Conservation (phyloP, 2,329 filamentous ascomycete species). For the Botryotinia convoluta region DNA sequence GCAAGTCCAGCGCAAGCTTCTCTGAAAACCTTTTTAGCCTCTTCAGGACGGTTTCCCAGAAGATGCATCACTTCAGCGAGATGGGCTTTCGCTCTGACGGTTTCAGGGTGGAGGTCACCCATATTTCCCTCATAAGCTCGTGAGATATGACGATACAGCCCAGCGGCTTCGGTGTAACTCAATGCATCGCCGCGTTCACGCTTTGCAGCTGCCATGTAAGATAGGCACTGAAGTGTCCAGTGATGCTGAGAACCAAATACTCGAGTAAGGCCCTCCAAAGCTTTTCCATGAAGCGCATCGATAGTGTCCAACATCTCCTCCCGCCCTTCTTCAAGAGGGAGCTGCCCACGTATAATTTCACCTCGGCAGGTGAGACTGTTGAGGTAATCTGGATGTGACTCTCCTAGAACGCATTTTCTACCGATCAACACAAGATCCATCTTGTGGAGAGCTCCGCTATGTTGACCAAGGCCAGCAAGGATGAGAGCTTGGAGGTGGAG, state of each 20-base stretch:
- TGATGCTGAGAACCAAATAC: slow-evolving; percentile 32
- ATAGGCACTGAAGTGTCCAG: slow-evolving; percentile 29
- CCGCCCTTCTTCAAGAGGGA: slow-evolving; percentile 24
- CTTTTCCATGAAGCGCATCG: slow-evolving; percentile 28
- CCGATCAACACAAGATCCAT: slow-evolving; percentile 28
- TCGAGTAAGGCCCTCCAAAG: slow-evolving; percentile 28
- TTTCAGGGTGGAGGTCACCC: slow-evolving; percentile 32
- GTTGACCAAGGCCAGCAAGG: slow-evolving; percentile 31
- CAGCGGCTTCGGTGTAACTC: slow-evolving; percentile 25
- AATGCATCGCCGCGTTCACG: slow-evolving; percentile 26
- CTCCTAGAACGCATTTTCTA: slow-evolving; percentile 27
- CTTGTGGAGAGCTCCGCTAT: slow-evolving; percentile 27
- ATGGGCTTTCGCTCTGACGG: slow-evolving; percentile 27
- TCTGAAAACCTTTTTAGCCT: slow-evolving; percentile 31
- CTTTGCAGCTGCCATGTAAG: slow-evolving; percentile 30
- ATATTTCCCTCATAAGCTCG: slow-evolving; percentile 27
- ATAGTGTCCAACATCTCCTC: slow-evolving; percentile 27
- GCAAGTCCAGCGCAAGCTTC: slow-evolving; percentile 31
- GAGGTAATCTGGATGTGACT: slow-evolving; percentile 29
- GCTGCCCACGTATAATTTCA: slow-evolving; percentile 32
- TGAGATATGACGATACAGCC: slow-evolving; percentile 27
- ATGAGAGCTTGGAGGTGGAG: slow-evolving; percentile 32
- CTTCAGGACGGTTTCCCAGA: slow-evolving; percentile 23
- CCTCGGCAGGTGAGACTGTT: slow-evolving; percentile 32
- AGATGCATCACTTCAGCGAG: slow-evolving; percentile 29